Base-by-base conservation (phyloP, 192 early-diverging fungal genomes). In the Diversispora eburnea region DNA sequence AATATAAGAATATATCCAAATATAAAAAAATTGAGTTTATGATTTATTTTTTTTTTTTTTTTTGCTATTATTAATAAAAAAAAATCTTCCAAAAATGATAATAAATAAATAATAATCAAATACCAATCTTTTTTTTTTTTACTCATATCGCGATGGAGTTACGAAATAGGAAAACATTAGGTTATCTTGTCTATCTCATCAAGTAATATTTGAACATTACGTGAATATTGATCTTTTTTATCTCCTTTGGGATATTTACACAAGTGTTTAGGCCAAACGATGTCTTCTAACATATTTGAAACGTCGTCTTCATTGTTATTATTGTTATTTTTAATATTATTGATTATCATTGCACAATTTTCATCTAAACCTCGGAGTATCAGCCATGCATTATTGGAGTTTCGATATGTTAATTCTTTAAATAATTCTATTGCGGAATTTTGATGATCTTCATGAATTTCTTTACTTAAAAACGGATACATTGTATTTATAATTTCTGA, bases 201-300 rank as follows among this genome's bases (percentile, higher is more conserved):
- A n/a, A 63, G 43, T 12, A 63, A 42, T 42, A 63, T n/a, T 63
- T 45, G 41, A 3, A 63, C 61, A 15, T 63, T 63, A 6, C 42
- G 33, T 63, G n/a, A 33, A 43, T 19, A 63, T 63, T n/a, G 17
- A 43, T 45, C 17, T 43, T 63, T 63, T 42, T 59, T 59, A 8
- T 59, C 57, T 20, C 43, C 69, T 58, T 71, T 58, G 39, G 55
- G 15, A 58, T 45, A 55, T 59, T 42, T 71, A 46, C 42, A 59
- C 15, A 71, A 71, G 45, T 71, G 46, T 45, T 46, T 59, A 42
- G 69, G 69, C 69, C 69, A 71, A 45, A 71, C n/a, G 8, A 71
- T 58, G 19, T 71, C 42, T n/a, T 12, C 17, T 13, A 71, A 43
- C 13, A 60, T 7, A 41, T 33, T 60, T 13, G 33, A 33, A 33